phyloP scores from a whole-genome alignment of 2,329 filamentous ascomycete species.

The Talaromyces albobiverticillius region DNA sequence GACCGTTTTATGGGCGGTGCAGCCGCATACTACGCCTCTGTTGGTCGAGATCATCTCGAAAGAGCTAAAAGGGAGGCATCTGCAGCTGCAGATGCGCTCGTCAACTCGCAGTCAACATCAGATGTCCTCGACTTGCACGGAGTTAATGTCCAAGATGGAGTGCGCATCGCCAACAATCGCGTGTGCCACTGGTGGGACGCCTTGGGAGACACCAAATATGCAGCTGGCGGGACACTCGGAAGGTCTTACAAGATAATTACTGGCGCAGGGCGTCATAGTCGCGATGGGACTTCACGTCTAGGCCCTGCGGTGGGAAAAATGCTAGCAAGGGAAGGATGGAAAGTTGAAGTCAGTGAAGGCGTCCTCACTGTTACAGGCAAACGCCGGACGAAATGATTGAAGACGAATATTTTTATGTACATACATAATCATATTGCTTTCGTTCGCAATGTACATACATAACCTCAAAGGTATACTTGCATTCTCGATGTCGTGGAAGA shows the following conservation, averaged over 20 bases:
- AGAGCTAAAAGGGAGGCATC: constrained; percentile 59
- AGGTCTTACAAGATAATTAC: constrained; percentile 73
- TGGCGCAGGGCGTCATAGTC: constrained; percentile 74
- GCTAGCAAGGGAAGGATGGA: constrained; percentile 79
- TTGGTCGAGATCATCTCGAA: constrained; percentile 63
- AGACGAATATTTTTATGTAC: not conserved
- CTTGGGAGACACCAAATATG: constrained; percentile 63
- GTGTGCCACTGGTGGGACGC: constrained; percentile 73
- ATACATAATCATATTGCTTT: not conserved
- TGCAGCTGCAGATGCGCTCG: constrained; percentile 67
- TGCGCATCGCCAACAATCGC: constrained; percentile 68
- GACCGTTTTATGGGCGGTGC: constrained; percentile 72
- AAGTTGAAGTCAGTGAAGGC: constrained; percentile 68
- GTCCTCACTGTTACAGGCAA: constrained; percentile 66
- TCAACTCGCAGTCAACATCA: constrained; percentile 62
- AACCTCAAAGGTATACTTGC: no score
- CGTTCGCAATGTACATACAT: no score
- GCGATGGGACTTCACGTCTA: constrained; percentile 70
- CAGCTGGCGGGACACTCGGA: constrained; percentile 44
- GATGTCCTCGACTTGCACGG: constrained; percentile 76
- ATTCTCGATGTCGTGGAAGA: no score
- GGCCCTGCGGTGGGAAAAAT: constrained; percentile 76
- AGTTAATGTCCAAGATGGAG: constrained; percentile 74
- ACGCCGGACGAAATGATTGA: constrained; percentile 8
- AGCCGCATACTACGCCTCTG: constrained; percentile 70